These are phyloP conservation scores for Neopestalotiopsis clavispora DNA, from an alignment of 2,329 filamentous ascomycete species.

Conservation along the genomic window DNA sequence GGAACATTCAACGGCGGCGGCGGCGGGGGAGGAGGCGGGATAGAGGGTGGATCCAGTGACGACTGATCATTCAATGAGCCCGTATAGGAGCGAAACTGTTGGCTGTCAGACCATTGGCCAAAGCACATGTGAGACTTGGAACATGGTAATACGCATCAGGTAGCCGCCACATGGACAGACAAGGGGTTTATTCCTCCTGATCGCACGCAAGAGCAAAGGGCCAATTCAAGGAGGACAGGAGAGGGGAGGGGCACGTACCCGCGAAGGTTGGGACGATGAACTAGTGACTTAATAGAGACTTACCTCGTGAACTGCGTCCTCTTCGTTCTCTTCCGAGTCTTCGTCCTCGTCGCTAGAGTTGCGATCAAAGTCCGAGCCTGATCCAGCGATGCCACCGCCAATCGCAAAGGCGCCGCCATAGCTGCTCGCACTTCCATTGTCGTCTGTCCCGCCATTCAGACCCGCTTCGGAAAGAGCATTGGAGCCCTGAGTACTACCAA, in stretches of 20 bases:
- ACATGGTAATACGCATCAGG: background rate
- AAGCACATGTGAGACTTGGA: background rate
- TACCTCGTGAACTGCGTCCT: slow-evolving; percentile 73
- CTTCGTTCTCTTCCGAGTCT: slow-evolving; percentile 85
- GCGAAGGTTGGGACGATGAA: background rate
- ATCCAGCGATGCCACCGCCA: slow-evolving; percentile 48
- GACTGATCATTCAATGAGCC: slow-evolving; percentile 55
- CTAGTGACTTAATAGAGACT: slow-evolving; percentile 39
- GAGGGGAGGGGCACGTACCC: background rate
- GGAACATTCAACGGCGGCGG: slow-evolving; percentile 83
- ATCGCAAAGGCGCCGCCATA: slow-evolving; percentile 72
- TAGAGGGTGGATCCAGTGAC: slow-evolving; percentile 61
- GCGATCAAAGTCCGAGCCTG: slow-evolving; percentile 75
- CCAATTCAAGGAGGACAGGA: background rate
- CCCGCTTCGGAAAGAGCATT: slow-evolving; percentile 81
- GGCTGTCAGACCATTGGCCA: slow-evolving; percentile 4
- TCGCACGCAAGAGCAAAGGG: background rate
- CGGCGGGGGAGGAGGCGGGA: slow-evolving; percentile 66
- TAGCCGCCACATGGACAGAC: background rate
- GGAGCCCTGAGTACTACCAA: slow-evolving; percentile 49
- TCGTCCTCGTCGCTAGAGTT: slow-evolving; percentile 97
- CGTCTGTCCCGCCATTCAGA: slow-evolving; percentile 67
- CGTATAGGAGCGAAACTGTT: slow-evolving; percentile 64
- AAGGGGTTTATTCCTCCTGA: background rate
- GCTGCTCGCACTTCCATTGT: slow-evolving; percentile 67